Base-by-base conservation (phyloP, 2,329 filamentous ascomycete genomes). In the Curvularia spicifera region DNA sequence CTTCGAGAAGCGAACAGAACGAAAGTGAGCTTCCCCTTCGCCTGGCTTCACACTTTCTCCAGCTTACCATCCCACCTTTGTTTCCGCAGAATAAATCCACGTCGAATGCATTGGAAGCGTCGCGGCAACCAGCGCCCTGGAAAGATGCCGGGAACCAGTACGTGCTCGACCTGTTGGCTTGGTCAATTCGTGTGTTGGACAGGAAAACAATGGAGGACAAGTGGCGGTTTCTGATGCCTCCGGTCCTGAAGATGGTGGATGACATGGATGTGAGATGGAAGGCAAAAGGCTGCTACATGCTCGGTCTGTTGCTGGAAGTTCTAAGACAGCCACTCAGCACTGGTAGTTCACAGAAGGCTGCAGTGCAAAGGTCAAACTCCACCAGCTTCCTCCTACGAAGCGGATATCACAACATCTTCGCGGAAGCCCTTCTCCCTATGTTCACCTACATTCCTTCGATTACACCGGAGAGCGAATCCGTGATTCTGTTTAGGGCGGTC, bases 391-490 rank as follows among this genome's bases (percentile, higher is more conserved):
- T 93, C 28, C 51, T 51, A 12, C 44, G 75, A 74, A 12, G 81
- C 81, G 45, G 90, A 0, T 84, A 94, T 7, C 84, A 83, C 22
- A 78, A 82, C 13, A 84, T 94, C 26, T 89, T 94, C 60, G 84
- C 89, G 68, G 85, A 91, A 20, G 85, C 88, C 3, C 77, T 91
- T 1, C 83, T 88, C 63, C 90, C 91, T 0, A 87, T 88, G 35
- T 83, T 97, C n/a, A 82, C 89, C 7, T 91, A 87, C 67, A 82
- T 97, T 5, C 93, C 94, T 0, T 86, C 83, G 12, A 79, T 96
- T 42, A 97, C 91, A 0, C 87, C 90, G 0, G 89, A 91, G 68
- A 72, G 82, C 0, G 90, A 95, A 55, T 90, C 90, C 4, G 71
- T 90, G 1, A 69, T 71, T 1, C 78, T 97, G 3, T 82, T 97